These are phyloP conservation scores for Mucor velutinosus DNA, from an alignment of 371 early-diverging fungal species.

Conservation along the genomic window DNA sequence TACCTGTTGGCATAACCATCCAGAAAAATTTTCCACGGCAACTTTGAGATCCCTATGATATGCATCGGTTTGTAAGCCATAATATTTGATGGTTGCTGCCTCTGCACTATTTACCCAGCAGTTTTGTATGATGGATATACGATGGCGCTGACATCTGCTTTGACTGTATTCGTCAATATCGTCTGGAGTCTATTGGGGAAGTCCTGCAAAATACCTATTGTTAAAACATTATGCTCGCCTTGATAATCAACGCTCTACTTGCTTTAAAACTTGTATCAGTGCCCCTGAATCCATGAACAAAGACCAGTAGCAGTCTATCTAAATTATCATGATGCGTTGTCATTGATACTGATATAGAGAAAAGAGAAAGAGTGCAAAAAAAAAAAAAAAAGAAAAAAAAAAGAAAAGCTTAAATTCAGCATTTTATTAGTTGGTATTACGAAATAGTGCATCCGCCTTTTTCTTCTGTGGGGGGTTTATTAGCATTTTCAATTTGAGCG, in stretches of 20 bases:
- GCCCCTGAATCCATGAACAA: constrained; percentile 65
- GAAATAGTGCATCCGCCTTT: constrained; percentile 46
- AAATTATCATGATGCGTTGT: not conserved
- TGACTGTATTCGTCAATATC: constrained; percentile 45
- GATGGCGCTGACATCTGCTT: constrained; percentile 51
- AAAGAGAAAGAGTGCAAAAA: not conserved
- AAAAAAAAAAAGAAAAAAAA: not conserved
- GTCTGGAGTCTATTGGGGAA: constrained; percentile 62
- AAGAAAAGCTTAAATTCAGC: not conserved
- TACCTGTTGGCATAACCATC: constrained; percentile 54
- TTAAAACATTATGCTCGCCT: not conserved
- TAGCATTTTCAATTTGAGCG: constrained; percentile 68
- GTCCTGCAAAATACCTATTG: constrained; percentile 34
- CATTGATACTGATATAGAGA: not conserved
- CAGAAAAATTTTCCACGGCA: constrained; percentile 49
- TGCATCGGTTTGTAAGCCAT: not conserved
- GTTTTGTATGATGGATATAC: constrained; percentile 66
- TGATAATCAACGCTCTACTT: not conserved
- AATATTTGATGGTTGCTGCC: not conserved
- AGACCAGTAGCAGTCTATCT: constrained; percentile 51
- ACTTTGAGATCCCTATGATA: constrained; percentile 31
- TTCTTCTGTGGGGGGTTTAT: constrained; percentile 62
- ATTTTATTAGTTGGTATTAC: not conserved
- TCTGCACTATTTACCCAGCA: constrained; percentile 40
- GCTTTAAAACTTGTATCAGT: constrained; percentile 49